A percentile compares a stretch with the other conserved stretches of the same genome.
These are phyloP conservation scores for Mycosphaerella arachidis DNA, from an alignment of 2,329 filamentous ascomycete genomes.

Conservation along the genomic window DNA sequence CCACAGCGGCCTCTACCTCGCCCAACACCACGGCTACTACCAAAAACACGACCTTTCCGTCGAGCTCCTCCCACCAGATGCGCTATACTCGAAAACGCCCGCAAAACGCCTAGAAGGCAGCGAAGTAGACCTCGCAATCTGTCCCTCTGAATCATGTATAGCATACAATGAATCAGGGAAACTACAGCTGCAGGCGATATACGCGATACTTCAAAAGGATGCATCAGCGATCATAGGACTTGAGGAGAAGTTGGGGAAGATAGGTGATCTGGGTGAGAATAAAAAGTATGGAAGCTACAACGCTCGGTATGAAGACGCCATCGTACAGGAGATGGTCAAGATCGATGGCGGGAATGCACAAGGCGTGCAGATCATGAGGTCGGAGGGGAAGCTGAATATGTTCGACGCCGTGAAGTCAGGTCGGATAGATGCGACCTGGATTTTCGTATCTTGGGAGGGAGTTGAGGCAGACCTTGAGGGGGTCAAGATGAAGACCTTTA, in stretches of 20 bases:
- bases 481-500: constrained; percentile 21
- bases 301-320: constrained; percentile 31
- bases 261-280: constrained; percentile 25
- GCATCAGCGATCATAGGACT: constrained; percentile 29
- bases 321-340: constrained; percentile 28
- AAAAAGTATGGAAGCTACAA: constrained; percentile 32
- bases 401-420: constrained; percentile 28
- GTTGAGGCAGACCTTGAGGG: constrained; percentile 29
- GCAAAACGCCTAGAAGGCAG: constrained; percentile 27
- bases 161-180: constrained; percentile 30
- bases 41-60: constrained; percentile 22
- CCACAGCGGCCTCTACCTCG: constrained; percentile 31
- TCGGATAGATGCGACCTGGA: constrained; percentile 31
- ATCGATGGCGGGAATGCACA: constrained; percentile 26
- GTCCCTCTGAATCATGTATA: constrained; percentile 32
- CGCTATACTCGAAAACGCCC: constrained; percentile 28
- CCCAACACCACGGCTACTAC: constrained; percentile 24
- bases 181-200: constrained; percentile 31
- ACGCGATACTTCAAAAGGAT: constrained; percentile 33
- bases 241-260: constrained; percentile 20
- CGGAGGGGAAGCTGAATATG: constrained; percentile 28
- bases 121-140: constrained; percentile 31
- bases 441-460: constrained; percentile 34
- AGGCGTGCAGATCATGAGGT: constrained; percentile 22
- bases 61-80: constrained; percentile 27